These are phyloP conservation scores for Saccharomyces pastorianus DNA, from an alignment of 1,139 yeast species.

Conservation along the genomic window DNA sequence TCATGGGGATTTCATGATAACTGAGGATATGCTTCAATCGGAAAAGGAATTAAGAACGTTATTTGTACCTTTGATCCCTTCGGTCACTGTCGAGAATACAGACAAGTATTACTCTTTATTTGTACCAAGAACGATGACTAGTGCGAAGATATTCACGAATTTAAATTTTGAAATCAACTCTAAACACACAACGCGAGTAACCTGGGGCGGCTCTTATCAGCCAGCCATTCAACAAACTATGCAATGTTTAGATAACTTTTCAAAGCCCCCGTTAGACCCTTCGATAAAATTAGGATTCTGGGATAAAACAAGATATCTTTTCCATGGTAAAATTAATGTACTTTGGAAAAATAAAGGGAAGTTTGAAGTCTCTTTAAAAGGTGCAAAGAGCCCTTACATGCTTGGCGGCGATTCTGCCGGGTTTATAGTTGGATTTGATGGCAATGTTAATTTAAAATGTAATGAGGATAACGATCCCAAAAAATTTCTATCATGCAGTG, in stretches of 20 bases:
- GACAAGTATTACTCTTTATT: constrained; percentile 48
- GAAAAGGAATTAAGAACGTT: constrained; percentile 50
- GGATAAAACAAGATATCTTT: constrained; percentile 60
- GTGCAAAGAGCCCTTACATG: constrained; percentile 72
- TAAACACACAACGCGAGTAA: constrained; percentile 53
- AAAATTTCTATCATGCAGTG: constrained; percentile 53
- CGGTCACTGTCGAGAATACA: constrained; percentile 31
- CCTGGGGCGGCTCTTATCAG: constrained; percentile 82
- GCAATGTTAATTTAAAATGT: constrained; percentile 50
- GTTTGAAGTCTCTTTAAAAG: constrained; percentile 50
- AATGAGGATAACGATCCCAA: constrained; percentile 57
- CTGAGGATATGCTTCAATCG: constrained; percentile 43
- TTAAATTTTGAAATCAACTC: constrained; percentile 51
- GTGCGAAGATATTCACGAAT: constrained; percentile 66
- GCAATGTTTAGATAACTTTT: constrained; percentile 72
- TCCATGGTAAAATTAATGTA: constrained; percentile 48
- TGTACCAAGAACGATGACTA: constrained; percentile 69
- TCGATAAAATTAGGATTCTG: constrained; percentile 74
- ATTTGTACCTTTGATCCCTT: constrained; percentile 54
- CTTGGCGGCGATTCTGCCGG: constrained; percentile 68
- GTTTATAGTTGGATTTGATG: constrained; percentile 69
- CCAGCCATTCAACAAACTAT: constrained; percentile 80
- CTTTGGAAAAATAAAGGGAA: constrained; percentile 46
- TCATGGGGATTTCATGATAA: constrained; percentile 46
- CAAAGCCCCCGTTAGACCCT: constrained; percentile 77